Evolutionary conservation across 225 moss, liverwort and hornwort genomes (phyloP).

Genomic region (Sphagnum contortum): DNA sequence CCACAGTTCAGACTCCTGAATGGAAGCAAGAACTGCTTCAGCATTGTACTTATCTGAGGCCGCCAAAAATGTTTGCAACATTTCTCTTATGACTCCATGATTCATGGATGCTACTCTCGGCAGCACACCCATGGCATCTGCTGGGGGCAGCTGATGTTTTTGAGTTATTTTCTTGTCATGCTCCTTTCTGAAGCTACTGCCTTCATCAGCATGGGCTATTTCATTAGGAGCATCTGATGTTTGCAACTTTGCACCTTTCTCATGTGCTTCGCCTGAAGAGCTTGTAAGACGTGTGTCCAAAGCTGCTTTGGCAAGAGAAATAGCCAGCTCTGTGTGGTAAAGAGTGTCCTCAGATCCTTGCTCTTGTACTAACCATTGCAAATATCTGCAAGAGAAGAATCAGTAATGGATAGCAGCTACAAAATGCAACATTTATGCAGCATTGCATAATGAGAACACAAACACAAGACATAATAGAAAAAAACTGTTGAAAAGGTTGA

Average conservation of each 20-base stretch:
- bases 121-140: slow-evolving; percentile 11
- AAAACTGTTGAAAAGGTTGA: neutral
- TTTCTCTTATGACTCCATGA: slow-evolving; percentile 40
- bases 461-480: too few relatives aligned
- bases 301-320: slow-evolving; percentile 84
- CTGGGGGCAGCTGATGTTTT: slow-evolving; percentile 4
- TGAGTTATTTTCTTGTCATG: neutral
- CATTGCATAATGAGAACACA: too few relatives aligned
- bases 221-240: too few relatives aligned
- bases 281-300: slow-evolving; percentile 31
- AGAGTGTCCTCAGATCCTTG: slow-evolving; percentile 69
- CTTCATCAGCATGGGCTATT: too few relatives aligned
- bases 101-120: slow-evolving; percentile 33
- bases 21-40: slow-evolving; percentile 52
- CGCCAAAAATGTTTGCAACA: slow-evolving; percentile 62
- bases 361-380: slow-evolving; percentile 94
- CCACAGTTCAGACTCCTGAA: slow-evolving; percentile 84
- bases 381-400: slow-evolving; percentile 41
- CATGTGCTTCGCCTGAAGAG: neutral
- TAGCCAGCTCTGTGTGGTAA: slow-evolving; percentile 89
- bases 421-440: neutral
- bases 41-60: slow-evolving; percentile 74
- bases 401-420: slow-evolving; percentile 4
- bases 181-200: too few relatives aligned
- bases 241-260: too few relatives aligned